Evolutionary conservation across 345 rosid genomes (phyloP).

Genomic region (Cardamine chenopodiifolia): DNA sequence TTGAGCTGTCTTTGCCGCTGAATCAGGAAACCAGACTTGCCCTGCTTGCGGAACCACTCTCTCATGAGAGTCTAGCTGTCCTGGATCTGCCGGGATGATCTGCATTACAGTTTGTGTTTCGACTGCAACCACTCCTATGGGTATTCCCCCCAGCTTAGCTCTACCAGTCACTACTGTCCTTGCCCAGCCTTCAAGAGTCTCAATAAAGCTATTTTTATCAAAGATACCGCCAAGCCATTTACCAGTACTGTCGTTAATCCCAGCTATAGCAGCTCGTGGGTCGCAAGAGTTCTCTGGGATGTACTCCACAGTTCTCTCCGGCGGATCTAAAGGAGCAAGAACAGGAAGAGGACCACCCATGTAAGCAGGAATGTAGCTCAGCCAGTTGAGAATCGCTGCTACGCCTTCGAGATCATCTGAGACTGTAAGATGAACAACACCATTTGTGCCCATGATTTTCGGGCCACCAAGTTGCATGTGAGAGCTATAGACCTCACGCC

Average conservation of each 20-base stretch:
- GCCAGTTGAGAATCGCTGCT: constrained; percentile 89
- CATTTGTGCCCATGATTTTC: constrained; percentile 98
- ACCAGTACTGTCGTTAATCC: constrained; percentile 61
- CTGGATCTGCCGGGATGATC: constrained; percentile 99
- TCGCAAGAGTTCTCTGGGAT: constrained; percentile 89
- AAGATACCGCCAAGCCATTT: constrained; percentile 97
- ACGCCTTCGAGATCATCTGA: constrained; percentile 98
- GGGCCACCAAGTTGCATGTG: constrained; percentile 99
- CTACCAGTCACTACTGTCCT: constrained; percentile 99
- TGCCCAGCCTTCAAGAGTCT: constrained; percentile 98
- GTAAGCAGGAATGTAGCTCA: constrained; percentile 82
- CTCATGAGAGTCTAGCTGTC: constrained; percentile 99
- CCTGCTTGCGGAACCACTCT: constrained; percentile 99
- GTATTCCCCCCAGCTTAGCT: constrained; percentile 99
- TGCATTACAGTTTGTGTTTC: constrained; percentile 99
- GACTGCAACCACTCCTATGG: constrained; percentile 95
- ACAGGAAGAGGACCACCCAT: constrained; percentile 86
- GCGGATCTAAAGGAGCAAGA: constrained; percentile 63
- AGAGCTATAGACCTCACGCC: constrained; percentile 99
- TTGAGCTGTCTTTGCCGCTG: constrained; percentile 96
- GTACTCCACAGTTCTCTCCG: constrained; percentile 88
- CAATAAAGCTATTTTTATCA: constrained; percentile 91
- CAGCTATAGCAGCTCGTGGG: constrained; percentile 96
- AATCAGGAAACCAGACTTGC: constrained; percentile 99
- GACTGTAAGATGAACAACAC: constrained; percentile 96